Evolutionary conservation across 2,329 filamentous ascomycete species (phyloP).

Genomic region (Phaeosphaeria sp.): DNA sequence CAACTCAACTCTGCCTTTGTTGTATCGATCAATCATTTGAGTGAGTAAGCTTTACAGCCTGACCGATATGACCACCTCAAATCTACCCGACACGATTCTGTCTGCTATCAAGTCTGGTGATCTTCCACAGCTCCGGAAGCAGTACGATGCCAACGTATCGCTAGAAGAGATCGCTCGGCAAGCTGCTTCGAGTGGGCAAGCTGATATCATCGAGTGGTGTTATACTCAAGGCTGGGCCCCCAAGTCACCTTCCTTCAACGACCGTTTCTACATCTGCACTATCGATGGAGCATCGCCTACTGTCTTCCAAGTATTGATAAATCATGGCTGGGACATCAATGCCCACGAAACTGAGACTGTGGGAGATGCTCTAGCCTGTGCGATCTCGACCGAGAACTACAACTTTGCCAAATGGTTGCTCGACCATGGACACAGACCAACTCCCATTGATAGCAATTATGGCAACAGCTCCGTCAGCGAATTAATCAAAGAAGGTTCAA

Average conservation of each 20-base stretch:
- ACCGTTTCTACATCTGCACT: neutral
- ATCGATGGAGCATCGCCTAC: neutral
- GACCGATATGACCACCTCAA: neutral
- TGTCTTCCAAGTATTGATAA: neutral
- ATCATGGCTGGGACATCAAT: slow-evolving; percentile 1
- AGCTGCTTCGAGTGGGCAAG: neutral
- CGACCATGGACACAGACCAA: neutral
- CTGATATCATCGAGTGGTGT: slow-evolving; percentile 1
- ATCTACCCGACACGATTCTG: neutral
- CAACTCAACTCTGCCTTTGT: too few species aligned
- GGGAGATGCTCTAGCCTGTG: neutral
- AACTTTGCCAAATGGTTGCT: neutral
- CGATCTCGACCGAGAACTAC: neutral
- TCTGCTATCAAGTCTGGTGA: neutral
- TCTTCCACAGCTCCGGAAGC: neutral
- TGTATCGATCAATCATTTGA: too few species aligned
- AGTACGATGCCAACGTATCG: neutral
- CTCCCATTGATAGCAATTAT: neutral
- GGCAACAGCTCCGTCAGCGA: neutral
- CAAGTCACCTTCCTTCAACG: neutral
- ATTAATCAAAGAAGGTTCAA: neutral
- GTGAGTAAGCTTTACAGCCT: too few species aligned
- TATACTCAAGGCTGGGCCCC: neutral
- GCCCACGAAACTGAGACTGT: neutral
- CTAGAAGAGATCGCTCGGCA: neutral